Conservation (phyloP, 2,329 filamentous ascomycete genomes). For the Diaporthe sp. region DNA sequence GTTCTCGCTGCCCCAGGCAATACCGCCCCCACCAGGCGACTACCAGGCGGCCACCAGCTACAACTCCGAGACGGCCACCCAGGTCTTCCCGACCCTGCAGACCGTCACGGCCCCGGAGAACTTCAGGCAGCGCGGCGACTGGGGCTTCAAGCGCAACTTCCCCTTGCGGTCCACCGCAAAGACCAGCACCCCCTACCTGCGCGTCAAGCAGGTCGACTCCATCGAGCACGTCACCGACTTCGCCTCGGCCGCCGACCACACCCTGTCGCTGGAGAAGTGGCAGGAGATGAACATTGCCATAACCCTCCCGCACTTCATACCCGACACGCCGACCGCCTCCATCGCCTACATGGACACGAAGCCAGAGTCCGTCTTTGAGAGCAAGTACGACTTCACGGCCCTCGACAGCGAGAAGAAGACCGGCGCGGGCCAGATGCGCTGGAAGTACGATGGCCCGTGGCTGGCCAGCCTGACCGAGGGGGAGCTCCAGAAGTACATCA, state of each 20-base stretch:
- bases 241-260: constrained; percentile 83
- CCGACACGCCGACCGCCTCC: not conserved
- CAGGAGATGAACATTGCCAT: constrained; percentile 83
- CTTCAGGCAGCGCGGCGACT: constrained; percentile 83
- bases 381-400: constrained; percentile 64
- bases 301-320: constrained; percentile 55
- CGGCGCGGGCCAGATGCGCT: constrained; percentile 60
- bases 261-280: constrained; percentile 84
- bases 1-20: constrained; percentile 84
- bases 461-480: constrained; percentile 71
- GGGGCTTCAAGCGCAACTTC: constrained; percentile 89
- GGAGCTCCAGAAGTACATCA: constrained; percentile 66
- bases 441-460: constrained; percentile 77
- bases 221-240: constrained; percentile 92
- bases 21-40: constrained; percentile 69
- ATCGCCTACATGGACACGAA: constrained; percentile 36
- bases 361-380: constrained; percentile 68
- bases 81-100: constrained; percentile 82
- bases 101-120: constrained; percentile 81
- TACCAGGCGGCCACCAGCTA: constrained; percentile 58
- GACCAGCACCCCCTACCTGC: constrained; percentile 78
- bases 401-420: constrained; percentile 46
- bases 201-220: constrained; percentile 83
- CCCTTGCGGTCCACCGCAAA: constrained; percentile 80
- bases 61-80: constrained; percentile 76